phyloP scores from a whole-genome alignment of 2,329 filamentous ascomycete species.

The Claviceps monticola region DNA sequence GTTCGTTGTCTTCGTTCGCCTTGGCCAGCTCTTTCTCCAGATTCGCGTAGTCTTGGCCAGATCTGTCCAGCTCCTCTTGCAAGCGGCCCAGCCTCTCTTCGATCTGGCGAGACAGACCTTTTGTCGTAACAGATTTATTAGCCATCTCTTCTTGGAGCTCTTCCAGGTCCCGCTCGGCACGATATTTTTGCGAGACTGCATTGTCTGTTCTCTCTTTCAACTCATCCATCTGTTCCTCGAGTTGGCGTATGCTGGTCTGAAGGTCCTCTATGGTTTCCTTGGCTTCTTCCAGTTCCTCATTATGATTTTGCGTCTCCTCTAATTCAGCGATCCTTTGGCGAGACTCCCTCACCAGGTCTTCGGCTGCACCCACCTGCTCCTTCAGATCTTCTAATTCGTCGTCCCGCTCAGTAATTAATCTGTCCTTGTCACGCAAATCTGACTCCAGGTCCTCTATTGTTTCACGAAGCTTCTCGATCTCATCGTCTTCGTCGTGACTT shows the following conservation, averaged over 20 bases:
- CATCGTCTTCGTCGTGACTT: constrained; percentile 40
- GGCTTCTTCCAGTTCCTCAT: constrained; percentile 40
- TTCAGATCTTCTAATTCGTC: constrained; percentile 60
- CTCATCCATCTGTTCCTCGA: constrained; percentile 41
- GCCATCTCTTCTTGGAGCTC: constrained; percentile 65
- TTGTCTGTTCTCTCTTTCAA: constrained; percentile 40
- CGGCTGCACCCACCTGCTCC: constrained; percentile 35
- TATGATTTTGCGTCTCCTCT: constrained; percentile 39
- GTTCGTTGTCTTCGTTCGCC: constrained; percentile 31
- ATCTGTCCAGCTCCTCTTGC: constrained; percentile 49
- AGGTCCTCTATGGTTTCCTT: constrained; percentile 45
- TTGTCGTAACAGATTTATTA: constrained; percentile 65
- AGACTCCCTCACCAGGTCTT: constrained; percentile 44
- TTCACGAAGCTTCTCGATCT: constrained; percentile 54
- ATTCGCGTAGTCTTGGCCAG: constrained; percentile 32
- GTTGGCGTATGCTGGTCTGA: constrained; percentile 37
- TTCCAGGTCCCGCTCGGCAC: constrained; percentile 44
- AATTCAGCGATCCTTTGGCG: constrained; percentile 38
- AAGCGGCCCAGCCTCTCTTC: constrained; percentile 56
- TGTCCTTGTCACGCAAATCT: constrained; percentile 62
- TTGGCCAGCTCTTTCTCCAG: constrained; percentile 37
- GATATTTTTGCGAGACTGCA: constrained; percentile 38
- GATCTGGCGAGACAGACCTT: constrained; percentile 59
- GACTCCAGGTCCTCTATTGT: constrained; percentile 64
- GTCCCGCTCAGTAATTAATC: constrained; percentile 57